Evolutionary conservation across 2,329 filamentous ascomycete species (phyloP), one percentile per base, ranked within the genome.

Genomic region (Aureobasidium sp.): DNA sequence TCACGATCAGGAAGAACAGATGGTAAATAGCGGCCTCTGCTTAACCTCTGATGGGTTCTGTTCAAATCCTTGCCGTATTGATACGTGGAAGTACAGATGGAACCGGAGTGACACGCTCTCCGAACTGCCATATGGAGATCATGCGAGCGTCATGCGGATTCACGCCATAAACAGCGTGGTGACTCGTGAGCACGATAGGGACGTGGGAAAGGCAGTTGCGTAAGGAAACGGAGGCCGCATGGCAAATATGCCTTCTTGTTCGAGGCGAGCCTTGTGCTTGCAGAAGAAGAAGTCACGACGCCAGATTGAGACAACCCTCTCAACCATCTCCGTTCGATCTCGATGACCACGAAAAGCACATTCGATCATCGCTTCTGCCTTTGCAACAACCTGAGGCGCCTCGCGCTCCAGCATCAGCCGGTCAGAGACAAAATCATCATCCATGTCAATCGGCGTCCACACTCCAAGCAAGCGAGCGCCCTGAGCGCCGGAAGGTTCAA

Each of bases 321-420:
- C 36, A 42, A 42, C 31, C 6, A 9, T 42, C 29, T 41, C 15
- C 9, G 4, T 31, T 14, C 51, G 51, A 55, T 55, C 51, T 55
- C 51, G 51, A 55, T 55, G 51, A 55, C 12, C 25, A 42, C 51
- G 25, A 42, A 42, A 42, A 55, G 25, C 51, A 55, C 25, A 42
- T 27, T 42, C 22, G 51, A 55, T 55, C 51, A 42, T 41, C 37
- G 51, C 36, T 55, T 37, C 4, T 20, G 29, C 15, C 29, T 41
- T 31, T 22, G 6, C 51, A 12, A 22, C 15, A 55, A 39, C 41
- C 53, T 57, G 39, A 57, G 53, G 36, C 37, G 44, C 27, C 17
- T 45, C 39, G 22, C 37, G 44, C 39, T 12, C 36, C 53, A 17
- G 9, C 11, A 22, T 20, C 41, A 22, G 39, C 37, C 25, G 22